Evolutionary conservation across 164 flowering plant species (phyloP).

Genomic region (Platanus orientalis): DNA sequence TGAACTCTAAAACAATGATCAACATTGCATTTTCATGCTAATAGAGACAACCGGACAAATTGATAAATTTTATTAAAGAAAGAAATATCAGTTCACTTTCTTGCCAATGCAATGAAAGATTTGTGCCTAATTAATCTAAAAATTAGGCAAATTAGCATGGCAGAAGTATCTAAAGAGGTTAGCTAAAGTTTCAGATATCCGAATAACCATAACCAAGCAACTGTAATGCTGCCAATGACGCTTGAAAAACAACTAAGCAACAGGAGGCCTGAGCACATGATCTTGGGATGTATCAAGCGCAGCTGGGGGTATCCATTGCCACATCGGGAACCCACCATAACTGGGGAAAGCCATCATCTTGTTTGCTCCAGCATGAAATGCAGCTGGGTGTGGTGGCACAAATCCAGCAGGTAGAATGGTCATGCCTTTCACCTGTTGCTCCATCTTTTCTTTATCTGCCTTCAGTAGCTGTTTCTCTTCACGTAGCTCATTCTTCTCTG

Average conservation of each 20-base stretch:
- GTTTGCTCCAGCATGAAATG: constrained; percentile 42
- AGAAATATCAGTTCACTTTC: constrained; percentile 2
- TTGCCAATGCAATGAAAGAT: neutral
- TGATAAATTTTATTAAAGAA: constrained; percentile 3
- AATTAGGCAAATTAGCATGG: constrained; percentile 4
- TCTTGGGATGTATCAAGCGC: constrained; percentile 62
- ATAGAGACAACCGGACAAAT: neutral
- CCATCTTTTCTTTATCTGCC: constrained; percentile 67
- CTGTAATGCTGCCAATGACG: no score
- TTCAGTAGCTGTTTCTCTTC: constrained; percentile 21
- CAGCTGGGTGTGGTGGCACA: constrained; percentile 46
- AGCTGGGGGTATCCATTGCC: constrained; percentile 67
- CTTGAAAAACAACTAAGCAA: constrained; percentile 54
- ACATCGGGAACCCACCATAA: constrained; percentile 68
- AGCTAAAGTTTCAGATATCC: neutral
- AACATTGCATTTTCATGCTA: neutral
- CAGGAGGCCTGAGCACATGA: constrained; percentile 79
- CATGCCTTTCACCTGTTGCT: constrained; percentile 59
- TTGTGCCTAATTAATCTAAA: constrained; percentile 2
- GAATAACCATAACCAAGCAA: constrained; percentile 10
- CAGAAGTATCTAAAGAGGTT: constrained; percentile 17
- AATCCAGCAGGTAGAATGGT: constrained; percentile 34
- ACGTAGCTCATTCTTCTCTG: constrained; percentile 27
- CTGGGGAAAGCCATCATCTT: constrained; percentile 64
- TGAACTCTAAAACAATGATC: neutral